These are phyloP conservation scores for Neocucurbitaria cava DNA, from an alignment of 2,329 filamentous ascomycete species.

Conservation along the genomic window DNA sequence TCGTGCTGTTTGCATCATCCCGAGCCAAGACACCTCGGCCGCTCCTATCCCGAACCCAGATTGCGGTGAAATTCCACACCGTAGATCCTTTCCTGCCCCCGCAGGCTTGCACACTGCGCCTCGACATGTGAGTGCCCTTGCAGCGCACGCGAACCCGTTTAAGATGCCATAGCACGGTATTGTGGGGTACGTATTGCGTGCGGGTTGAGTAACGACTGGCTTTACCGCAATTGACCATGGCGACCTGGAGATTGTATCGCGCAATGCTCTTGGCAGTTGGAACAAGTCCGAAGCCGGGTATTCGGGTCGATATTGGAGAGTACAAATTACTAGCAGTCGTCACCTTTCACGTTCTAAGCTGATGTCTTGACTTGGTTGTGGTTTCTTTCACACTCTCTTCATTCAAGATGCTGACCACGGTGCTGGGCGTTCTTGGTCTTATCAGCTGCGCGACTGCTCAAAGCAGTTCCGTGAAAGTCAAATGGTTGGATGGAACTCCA, in stretches of 20 bases:
- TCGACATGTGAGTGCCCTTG: conserved; percentile 10
- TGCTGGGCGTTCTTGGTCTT: conserved; percentile 23
- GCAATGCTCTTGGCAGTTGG: conserved; percentile 6
- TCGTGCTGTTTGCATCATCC: no score
- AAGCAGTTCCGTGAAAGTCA: conserved; percentile 33
- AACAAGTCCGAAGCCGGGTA: conserved; percentile 13
- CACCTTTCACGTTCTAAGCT: background rate
- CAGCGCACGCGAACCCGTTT: conserved; percentile 10
- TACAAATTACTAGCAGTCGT: conserved; percentile 13
- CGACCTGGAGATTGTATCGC: conserved; percentile 19
- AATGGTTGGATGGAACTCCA: conserved; percentile 40
- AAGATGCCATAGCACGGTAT: conserved; percentile 13
- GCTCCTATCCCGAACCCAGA: conserved; percentile 13
- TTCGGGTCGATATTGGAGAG: conserved; percentile 3
- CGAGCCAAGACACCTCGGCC: conserved; percentile 9
- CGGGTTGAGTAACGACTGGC: conserved; percentile 10
- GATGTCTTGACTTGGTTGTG: conserved; percentile 1
- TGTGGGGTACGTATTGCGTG: conserved; percentile 19
- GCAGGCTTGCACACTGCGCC: conserved; percentile 8
- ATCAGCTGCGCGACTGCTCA: conserved; percentile 22
- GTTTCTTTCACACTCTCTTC: conserved; percentile 6
- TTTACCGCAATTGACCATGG: conserved; percentile 22
- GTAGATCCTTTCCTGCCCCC: conserved; percentile 18
- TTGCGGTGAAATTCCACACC: conserved; percentile 14
- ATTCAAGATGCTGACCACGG: conserved; percentile 20